phyloP scores from a whole-genome alignment of 805 yeast species.

The Jamesozyma lodderae region DNA sequence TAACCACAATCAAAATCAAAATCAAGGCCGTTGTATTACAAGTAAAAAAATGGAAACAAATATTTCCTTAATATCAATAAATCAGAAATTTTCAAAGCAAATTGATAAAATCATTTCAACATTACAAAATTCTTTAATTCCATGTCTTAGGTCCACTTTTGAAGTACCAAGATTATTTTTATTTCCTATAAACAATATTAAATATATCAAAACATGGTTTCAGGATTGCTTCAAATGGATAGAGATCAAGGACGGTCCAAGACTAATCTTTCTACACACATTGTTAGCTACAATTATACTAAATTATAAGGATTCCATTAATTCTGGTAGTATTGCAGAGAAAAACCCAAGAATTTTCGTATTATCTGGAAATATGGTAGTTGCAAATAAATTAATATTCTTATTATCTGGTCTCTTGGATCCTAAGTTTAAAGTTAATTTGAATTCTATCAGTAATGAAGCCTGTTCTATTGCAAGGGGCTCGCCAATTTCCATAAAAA shows the following conservation, averaged over 20 bases:
- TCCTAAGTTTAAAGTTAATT: constrained; percentile 19
- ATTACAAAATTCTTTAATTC: constrained; percentile 26
- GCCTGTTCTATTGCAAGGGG: background rate
- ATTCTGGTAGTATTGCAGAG: constrained; percentile 29
- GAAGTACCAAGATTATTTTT: constrained; percentile 32
- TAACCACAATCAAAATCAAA: background rate
- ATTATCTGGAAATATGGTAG: constrained; percentile 51
- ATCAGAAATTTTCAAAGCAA: constrained; percentile 13
- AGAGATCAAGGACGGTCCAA: constrained; percentile 36
- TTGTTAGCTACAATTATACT: constrained; percentile 23
- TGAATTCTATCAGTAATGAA: background rate
- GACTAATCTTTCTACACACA: constrained; percentile 22
- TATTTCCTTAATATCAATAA: background rate
- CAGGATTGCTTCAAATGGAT: constrained; percentile 35
- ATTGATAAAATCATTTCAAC: constrained; percentile 19
- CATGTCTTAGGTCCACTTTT: constrained; percentile 24
- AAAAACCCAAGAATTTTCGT: constrained; percentile 42
- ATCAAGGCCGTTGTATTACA: background rate
- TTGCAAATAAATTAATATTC: constrained; percentile 49
- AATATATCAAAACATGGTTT: constrained; percentile 33
- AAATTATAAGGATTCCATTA: constrained; percentile 17
- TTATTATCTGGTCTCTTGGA: constrained; percentile 44
- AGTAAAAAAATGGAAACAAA: background rate
- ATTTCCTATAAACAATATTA: constrained; percentile 24
- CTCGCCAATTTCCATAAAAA: background rate